A percentile compares a stretch with the other conserved stretches of the same genome.
Conservation (phyloP, 164 flowering plant genomes). For the Stephania cephalantha region DNA sequence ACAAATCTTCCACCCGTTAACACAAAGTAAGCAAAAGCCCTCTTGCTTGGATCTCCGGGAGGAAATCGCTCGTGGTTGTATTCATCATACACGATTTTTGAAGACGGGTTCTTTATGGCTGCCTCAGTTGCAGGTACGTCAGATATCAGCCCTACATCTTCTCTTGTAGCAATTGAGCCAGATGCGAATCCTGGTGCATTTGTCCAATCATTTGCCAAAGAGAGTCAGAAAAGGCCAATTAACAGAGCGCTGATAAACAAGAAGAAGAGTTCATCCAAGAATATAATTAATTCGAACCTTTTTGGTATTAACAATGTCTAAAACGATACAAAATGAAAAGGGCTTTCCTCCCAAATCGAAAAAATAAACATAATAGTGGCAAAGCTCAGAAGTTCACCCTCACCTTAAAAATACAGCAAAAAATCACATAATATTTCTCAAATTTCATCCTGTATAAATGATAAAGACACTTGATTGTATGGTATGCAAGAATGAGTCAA, state of each 20-base stretch:
- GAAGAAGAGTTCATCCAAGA: not conserved
- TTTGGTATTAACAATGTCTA: too few relatives aligned
- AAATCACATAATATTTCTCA: too few relatives aligned
- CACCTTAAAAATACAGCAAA: too few relatives aligned
- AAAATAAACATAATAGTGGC: too few relatives aligned
- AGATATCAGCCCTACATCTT: conserved; percentile 21
- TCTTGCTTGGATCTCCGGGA: conserved; percentile 40
- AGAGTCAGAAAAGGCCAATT: not conserved
- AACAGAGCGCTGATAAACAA: not conserved
- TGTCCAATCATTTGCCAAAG: not conserved
- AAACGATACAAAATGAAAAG: too few relatives aligned
- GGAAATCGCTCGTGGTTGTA: conserved; percentile 39
- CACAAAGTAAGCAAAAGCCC: conserved; percentile 38
- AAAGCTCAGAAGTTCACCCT: too few relatives aligned
- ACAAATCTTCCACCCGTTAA: conserved; percentile 37
- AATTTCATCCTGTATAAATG: too few relatives aligned
- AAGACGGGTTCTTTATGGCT: conserved; percentile 30
- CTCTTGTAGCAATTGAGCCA: conserved; percentile 23
- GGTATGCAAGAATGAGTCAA: too few relatives aligned
- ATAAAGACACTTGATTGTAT: too few relatives aligned
- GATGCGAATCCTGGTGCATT: conserved; percentile 24
- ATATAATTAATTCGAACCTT: not conserved
- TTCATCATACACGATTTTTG: conserved; percentile 29
- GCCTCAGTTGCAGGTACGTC: conserved; percentile 32
- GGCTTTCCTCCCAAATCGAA: too few relatives aligned